Base-by-base conservation (phyloP, 1,139 yeast genomes). In the Suhomyces kunorum region DNA sequence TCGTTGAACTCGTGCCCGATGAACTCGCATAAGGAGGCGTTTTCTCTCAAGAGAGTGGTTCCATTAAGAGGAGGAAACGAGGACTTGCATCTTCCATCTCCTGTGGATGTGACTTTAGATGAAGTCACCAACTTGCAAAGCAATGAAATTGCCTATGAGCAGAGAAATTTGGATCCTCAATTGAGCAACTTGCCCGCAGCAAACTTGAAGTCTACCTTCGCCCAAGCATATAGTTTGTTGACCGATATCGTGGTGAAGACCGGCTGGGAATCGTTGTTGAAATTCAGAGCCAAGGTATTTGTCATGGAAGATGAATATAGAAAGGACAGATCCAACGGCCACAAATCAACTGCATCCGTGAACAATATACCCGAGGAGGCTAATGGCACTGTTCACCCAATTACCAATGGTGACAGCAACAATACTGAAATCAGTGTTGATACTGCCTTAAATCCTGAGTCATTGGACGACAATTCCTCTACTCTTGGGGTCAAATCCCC, bases 231-330 rank as follows among this genome's bases (percentile, higher is more conserved):
- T 60, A 86, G 84, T 40, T 68, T 89, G 47, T 71, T 92, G 45
- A 87, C 97, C 0, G 80, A 77, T 32, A 80, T 90, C 44, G 84
- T 81, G 24, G 67, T 74, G 41, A 74, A 76, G 40, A 74, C 87
- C 17, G 98, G 98, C 4, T 92, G 98, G 98, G 92, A 88, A 53
- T 78, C 81, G n/a, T 69, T 92, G 41, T 71, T 92, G 56, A 78
- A 79, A 53, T 71, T 83, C 42, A 78, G 98, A 51, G 87, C 96
- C 3, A 78, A 81, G 43, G 89, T 88, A 1, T 92, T 92, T 61
- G 92, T 92, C 23, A 92, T 92, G 98, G 97, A 90, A 60, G 92
- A 86, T 46, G 98, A 92, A 57, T 87, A 87, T 51, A 64, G 79
- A 32, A 74, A 74, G 49, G 81, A 75, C 44, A 63, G 63, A 44